Evolutionary conservation across 2,329 filamentous ascomycete genomes (phyloP), one percentile per base, ranked within the genome.

Genomic region (Fusarium keratoplasticum): DNA sequence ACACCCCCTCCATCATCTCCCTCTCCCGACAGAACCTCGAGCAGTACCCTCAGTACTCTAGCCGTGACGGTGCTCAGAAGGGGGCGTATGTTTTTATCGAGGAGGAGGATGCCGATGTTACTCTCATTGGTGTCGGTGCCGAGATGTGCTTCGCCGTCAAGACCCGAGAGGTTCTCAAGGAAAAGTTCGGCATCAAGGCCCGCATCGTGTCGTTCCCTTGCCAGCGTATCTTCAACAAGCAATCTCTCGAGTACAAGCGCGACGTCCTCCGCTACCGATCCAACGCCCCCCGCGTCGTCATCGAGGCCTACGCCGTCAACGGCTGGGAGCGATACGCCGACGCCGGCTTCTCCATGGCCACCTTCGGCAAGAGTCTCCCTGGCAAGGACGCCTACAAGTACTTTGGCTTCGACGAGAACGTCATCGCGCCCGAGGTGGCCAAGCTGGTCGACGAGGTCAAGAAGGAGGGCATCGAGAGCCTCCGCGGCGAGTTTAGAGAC

Each of bases 301-400:
- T 92, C 50, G 90, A 92, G 80, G 87, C 89, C 1, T 91, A 89
- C 76, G 84, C 87, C 2, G 83, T 86, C 2, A 87, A 88, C 67
- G 88, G 89, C 1, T 91, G 89, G 89, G 89, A 91, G 80, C 80
- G 89, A 22, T 91, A 90, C 74, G 89, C 89, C 0, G 86, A 90
- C 77, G 89, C 89, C 1, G 88, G 86, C 1, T 84, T 84, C 67
- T 87, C 83, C 57, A 87, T 91, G 85, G 83, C 84, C 52, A 81
- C 82, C 0, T 91, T 90, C 71, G 89, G 89, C 0, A 87, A 91
- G 76, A 87, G 84, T 18, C 77, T 91, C 52, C 89, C 89, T 0
- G 87, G 88, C 0, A 85, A 86, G 70, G 84, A 85, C 13, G 87
- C 87, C 3, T 90, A 90, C 76, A 85, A 86, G 72, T 86, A 86